phyloP scores from a whole-genome alignment of 257 asterid species.

The Solanum chaucha region DNA sequence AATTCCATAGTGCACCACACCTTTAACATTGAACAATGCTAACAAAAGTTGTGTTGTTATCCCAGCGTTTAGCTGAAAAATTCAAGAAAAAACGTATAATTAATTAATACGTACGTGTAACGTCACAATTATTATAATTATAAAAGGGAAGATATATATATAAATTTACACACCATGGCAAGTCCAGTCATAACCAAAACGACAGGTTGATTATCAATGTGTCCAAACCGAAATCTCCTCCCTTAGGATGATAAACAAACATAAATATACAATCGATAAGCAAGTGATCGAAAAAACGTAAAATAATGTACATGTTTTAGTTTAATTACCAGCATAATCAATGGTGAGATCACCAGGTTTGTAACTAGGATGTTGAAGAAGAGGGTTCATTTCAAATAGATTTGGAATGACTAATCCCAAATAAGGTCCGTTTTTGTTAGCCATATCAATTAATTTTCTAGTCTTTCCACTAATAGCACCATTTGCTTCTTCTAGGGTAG shows the following conservation, averaged over 20 bases:
- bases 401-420: conserved; percentile 49
- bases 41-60: conserved; percentile 45
- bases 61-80: conserved; percentile 43
- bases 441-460: conserved; percentile 16
- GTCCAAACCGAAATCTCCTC: conserved; percentile 40
- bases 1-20: conserved; percentile 59
- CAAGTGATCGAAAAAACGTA: background rate
- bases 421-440: conserved; percentile 35
- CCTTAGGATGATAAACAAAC: conserved; percentile 9
- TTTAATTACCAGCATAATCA: conserved; percentile 24
- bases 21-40: conserved; percentile 33
- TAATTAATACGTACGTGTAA: background rate
- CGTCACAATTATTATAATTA: background rate
- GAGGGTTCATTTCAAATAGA: conserved; percentile 40
- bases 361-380: conserved; percentile 39
- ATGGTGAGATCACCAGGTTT: conserved; percentile 21
- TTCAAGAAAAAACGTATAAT: background rate
- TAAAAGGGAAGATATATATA: background rate
- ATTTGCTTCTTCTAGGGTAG: conserved; percentile 4
- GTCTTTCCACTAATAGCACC: conserved; percentile 9
- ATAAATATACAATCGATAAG: background rate
- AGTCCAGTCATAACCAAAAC: conserved; percentile 45
- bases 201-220: conserved; percentile 18
- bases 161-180: conserved; percentile 24
- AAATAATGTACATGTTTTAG: background rate